A percentile compares a stretch with the other conserved stretches of the same genome.
Evolutionary conservation across 495 filamentous ascomycete species (phyloP).

Genomic region (Neurospora sp.): DNA sequence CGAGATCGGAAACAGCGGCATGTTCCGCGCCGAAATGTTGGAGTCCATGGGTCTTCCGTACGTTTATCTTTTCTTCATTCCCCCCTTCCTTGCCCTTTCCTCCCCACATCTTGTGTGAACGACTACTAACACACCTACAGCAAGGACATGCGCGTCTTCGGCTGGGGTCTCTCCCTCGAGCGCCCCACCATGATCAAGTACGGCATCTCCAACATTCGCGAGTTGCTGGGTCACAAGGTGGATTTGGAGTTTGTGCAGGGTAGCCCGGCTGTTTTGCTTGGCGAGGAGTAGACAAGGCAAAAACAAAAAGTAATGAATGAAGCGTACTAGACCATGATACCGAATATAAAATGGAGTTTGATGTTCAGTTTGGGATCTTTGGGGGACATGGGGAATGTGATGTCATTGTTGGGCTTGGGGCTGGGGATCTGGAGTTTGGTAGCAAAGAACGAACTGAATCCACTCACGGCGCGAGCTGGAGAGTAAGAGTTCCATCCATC

Average conservation of each 20-base stretch:
- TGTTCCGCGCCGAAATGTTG: constrained; percentile 97
- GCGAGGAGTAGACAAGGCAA: constrained; percentile 46
- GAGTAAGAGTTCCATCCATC: no score
- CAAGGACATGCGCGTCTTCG: constrained; percentile 78
- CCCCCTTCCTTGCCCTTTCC: neutral
- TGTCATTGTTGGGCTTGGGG: neutral
- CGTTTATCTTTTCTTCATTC: neutral
- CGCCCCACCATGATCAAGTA: constrained; percentile 98
- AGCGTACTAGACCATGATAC: neutral
- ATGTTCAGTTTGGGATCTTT: neutral
- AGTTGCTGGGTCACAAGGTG: constrained; percentile 76
- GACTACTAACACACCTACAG: neutral
- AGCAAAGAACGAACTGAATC: no score
- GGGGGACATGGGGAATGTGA: neutral
- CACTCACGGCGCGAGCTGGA: no score
- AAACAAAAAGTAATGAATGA: neutral
- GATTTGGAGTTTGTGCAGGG: constrained; percentile 72
- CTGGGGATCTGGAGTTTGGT: neutral
- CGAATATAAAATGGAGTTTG: neutral
- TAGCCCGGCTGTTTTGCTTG: constrained; percentile 73
- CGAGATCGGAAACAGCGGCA: constrained; percentile 95
- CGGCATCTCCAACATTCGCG: constrained; percentile 73
- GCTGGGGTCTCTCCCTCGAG: constrained; percentile 85
- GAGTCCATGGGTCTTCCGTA: constrained; percentile 66
- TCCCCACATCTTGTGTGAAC: neutral